Evolutionary conservation across 805 yeast genomes (phyloP).

Genomic region (Ogataea salicorniae): DNA sequence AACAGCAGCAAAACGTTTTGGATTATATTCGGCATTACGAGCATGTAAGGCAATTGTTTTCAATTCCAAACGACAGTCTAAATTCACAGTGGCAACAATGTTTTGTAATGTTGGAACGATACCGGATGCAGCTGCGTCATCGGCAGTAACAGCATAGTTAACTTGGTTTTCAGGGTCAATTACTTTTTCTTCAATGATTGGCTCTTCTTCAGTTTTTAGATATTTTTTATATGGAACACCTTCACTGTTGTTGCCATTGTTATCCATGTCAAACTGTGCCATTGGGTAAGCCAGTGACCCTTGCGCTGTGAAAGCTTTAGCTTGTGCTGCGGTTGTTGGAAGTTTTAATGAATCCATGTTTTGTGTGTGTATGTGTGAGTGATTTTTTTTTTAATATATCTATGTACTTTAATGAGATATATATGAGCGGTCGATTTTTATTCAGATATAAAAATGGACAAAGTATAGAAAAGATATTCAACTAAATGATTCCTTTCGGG

Average conservation of each 20-base stretch:
- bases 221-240: not conserved
- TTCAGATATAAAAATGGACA: too few relatives aligned
- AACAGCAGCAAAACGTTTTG: conserved; percentile 98
- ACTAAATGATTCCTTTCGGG: too few relatives aligned
- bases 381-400: conserved; percentile 3
- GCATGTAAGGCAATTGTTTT: conserved; percentile 98
- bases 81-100: conserved; percentile 95
- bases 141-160: conserved; percentile 30
- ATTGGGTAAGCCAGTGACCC: conserved; percentile 61
- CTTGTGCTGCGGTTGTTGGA: conserved; percentile 75
- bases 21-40: conserved; percentile 98
- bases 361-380: conserved; percentile 7
- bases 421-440: not conserved
- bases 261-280: conserved; percentile 30
- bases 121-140: conserved; percentile 81
- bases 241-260: not conserved
- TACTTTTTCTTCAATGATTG: conserved; percentile 2
- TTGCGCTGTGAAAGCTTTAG: conserved; percentile 65
- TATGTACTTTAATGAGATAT: not conserved
- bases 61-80: conserved; percentile 92
- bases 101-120: conserved; percentile 94
- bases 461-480: too few relatives aligned
- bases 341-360: conserved; percentile 67
- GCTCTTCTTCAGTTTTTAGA: not conserved
- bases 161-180: conserved; percentile 12